phyloP scores from a whole-genome alignment of 345 rosid genomes.

The Salix dunnii region DNA sequence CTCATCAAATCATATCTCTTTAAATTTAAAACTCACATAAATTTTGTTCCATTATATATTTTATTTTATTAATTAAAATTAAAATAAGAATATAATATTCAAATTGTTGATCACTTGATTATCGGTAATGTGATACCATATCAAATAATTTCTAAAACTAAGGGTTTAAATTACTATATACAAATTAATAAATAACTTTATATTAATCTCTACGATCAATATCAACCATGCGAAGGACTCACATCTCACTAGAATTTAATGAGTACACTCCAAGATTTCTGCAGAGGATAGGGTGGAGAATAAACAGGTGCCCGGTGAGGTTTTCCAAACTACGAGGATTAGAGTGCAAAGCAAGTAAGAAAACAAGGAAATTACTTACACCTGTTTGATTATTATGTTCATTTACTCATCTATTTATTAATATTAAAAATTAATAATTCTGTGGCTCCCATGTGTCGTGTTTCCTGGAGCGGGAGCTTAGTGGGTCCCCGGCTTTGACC shows the following conservation, averaged over 20 bases:
- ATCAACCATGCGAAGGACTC: too few species aligned
- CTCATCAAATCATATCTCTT: fast-evolving
- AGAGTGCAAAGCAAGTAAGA: background rate
- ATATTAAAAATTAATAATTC: background rate
- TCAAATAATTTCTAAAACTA: too few species aligned
- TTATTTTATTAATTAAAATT: too few species aligned
- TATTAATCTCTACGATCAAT: too few species aligned
- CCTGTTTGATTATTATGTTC: background rate
- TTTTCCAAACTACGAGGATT: background rate
- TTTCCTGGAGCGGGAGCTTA: background rate
- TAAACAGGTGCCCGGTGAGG: background rate
- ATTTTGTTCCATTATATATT: fast-evolving
- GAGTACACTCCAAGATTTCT: background rate
- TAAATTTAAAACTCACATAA: too few species aligned
- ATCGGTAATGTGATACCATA: too few species aligned
- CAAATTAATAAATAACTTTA: too few species aligned
- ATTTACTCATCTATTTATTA: background rate
- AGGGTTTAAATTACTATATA: too few species aligned
- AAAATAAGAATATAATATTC: too few species aligned
- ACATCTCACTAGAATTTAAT: too few species aligned
- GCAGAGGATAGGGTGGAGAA: background rate
- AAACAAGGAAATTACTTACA: background rate
- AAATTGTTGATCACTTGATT: fast-evolving
- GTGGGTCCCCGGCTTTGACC: background rate
- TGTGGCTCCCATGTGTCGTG: background rate